These are phyloP conservation scores for Aegle marmelos DNA, from an alignment of 345 rosid species.

Conservation along the genomic window DNA sequence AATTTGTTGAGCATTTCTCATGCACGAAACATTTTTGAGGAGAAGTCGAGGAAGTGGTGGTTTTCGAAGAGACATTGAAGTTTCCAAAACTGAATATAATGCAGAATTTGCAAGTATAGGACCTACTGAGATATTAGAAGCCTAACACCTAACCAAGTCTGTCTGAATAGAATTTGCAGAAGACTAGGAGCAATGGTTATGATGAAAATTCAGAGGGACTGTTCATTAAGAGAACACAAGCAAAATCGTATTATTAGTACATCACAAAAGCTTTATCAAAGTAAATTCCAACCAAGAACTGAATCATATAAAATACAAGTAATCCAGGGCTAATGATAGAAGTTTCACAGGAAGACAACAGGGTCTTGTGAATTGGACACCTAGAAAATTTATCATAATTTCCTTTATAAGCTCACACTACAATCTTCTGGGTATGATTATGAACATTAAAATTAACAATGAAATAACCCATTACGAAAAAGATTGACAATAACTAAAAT, in stretches of 20 bases:
- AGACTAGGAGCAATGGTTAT: not conserved
- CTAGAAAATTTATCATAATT: not conserved
- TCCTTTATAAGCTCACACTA: not conserved
- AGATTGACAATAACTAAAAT: too few relatives aligned
- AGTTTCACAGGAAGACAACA: not conserved
- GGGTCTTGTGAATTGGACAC: not conserved
- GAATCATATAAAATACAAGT: not conserved
- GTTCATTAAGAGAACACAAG: not conserved
- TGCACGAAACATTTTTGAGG: slow-evolving; percentile 86
- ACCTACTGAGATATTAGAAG: not conserved
- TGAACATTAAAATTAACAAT: not conserved
- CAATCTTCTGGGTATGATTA: not conserved
- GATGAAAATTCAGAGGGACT: not conserved
- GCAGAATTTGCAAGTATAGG: not conserved
- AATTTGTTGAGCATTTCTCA: slow-evolving; percentile 90
- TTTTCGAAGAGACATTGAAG: slow-evolving; percentile 50
- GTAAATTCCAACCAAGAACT: not conserved
- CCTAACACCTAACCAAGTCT: not conserved
- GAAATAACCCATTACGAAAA: too few relatives aligned
- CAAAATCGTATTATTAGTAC: not conserved
- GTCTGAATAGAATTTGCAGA: not conserved
- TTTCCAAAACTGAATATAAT: not conserved
- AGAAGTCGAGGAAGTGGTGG: slow-evolving; percentile 69
- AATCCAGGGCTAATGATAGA: not conserved
- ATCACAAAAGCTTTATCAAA: not conserved